These are phyloP conservation scores for Isatis tinctoria DNA, from an alignment of 345 rosid species.

Conservation along the genomic window DNA sequence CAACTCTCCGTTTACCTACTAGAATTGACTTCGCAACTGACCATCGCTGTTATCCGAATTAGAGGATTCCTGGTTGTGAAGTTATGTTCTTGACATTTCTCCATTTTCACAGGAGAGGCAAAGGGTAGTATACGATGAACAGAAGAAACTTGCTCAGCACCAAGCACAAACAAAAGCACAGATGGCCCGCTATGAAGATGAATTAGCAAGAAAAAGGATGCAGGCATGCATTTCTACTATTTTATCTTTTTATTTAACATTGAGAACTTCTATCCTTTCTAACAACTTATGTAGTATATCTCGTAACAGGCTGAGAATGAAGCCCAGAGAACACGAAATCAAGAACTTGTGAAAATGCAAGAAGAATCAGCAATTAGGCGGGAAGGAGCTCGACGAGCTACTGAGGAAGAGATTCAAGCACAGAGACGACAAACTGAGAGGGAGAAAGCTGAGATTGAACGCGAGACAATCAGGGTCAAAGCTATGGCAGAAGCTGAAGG, in stretches of 20 bases:
- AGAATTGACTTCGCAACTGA: not conserved
- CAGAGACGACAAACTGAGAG: conserved; percentile 87
- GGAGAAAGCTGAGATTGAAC: conserved; percentile 98
- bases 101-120: conserved; percentile 68
- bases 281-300: conserved; percentile 4
- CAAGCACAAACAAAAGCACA: conserved; percentile 92
- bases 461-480: conserved; percentile 89
- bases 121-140: conserved; percentile 84
- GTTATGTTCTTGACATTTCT: conserved; percentile 4
- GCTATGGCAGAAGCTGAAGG: conserved; percentile 99
- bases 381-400: conserved; percentile 89
- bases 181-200: conserved; percentile 95
- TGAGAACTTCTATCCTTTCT: not conserved
- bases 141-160: conserved; percentile 81
- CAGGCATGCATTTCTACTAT: conserved; percentile 49
- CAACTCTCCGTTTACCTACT: not conserved
- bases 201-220: conserved; percentile 94
- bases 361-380: conserved; percentile 86
- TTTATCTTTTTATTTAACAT: not conserved
- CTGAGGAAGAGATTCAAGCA: conserved; percentile 95
- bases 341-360: conserved; percentile 90
- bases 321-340: conserved; percentile 81
- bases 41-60: not conserved
- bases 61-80: conserved; percentile 1
- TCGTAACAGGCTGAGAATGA: conserved; percentile 84